These are phyloP conservation scores for Teunomyces cretensis DNA, from an alignment of 805 yeast genomes.

Conservation along the genomic window DNA sequence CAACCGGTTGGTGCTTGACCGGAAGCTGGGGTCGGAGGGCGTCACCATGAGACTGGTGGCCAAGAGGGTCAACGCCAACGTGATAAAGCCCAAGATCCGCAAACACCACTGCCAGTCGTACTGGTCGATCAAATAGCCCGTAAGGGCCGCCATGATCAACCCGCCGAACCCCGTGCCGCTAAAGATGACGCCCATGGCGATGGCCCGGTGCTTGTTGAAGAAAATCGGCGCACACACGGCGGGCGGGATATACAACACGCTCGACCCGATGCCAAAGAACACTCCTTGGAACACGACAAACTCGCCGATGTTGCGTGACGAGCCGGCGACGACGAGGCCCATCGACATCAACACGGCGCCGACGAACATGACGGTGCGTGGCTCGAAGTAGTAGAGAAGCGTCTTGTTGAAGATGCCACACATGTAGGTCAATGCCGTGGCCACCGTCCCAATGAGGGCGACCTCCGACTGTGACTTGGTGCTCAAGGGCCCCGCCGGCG, in stretches of 20 bases:
- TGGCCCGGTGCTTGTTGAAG: conserved; percentile 28
- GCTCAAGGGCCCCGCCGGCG: conserved; percentile 27
- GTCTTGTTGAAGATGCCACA: conserved; percentile 26
- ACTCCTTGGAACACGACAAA: conserved; percentile 34
- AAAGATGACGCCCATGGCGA: conserved; percentile 35
- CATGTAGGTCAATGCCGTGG: conserved; percentile 28
- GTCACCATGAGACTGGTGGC: conserved; percentile 14
- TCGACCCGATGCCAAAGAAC: conserved; percentile 32
- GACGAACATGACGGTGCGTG: conserved; percentile 21
- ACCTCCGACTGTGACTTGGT: conserved; percentile 22
- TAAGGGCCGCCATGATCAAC: conserved; percentile 27
- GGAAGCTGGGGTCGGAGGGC: conserved; percentile 9
- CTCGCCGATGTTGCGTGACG: conserved; percentile 19
- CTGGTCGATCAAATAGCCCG: conserved; percentile 20
- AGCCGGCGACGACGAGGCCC: conserved; percentile 28
- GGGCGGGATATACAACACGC: conserved; percentile 32
- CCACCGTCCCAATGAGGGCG: conserved; percentile 34
- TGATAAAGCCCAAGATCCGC: conserved; percentile 28
- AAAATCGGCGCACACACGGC: conserved; percentile 33
- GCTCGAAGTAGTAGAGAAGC: conserved; percentile 14
- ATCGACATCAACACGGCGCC: conserved; percentile 26
- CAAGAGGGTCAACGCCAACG: conserved; percentile 13
- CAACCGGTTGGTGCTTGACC: conserved; percentile 6
- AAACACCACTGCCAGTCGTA: conserved; percentile 37
- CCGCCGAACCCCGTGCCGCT: conserved; percentile 40